Conservation (phyloP, 169 alveolate species). For the Babesia caballi region DNA sequence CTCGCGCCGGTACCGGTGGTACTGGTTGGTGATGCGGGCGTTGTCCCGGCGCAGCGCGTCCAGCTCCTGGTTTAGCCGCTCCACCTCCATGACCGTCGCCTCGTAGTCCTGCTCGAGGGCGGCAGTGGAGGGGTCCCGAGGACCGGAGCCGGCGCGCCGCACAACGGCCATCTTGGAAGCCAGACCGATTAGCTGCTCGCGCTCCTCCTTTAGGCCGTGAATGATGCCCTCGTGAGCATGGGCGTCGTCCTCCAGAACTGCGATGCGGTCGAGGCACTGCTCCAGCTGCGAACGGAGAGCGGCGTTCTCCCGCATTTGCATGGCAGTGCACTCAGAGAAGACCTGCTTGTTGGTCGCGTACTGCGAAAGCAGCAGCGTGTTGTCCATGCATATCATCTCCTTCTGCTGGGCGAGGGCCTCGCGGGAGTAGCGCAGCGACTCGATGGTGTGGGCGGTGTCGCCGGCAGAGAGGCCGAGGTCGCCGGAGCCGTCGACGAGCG, state of each 20-base stretch:
- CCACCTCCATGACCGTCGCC: background rate
- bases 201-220: background rate
- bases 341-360: constrained; percentile 49
- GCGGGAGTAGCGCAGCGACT: constrained; percentile 49
- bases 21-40: constrained; percentile 36
- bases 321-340: constrained; percentile 44
- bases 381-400: constrained; percentile 47
- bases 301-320: constrained; percentile 49
- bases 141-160: background rate
- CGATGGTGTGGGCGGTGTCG: constrained; percentile 36
- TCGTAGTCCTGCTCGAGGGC: background rate
- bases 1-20: constrained; percentile 48
- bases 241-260: constrained; percentile 3
- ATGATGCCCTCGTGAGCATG: background rate
- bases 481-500: constrained; percentile 6
- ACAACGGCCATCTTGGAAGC: background rate
- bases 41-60: constrained; percentile 9
- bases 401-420: constrained; percentile 39
- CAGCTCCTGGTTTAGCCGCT: background rate
- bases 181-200: background rate
- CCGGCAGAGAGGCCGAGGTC: constrained; percentile 12
- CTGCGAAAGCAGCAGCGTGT: constrained; percentile 52
- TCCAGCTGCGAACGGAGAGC: constrained; percentile 45
- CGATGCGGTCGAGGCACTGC: constrained; percentile 37
- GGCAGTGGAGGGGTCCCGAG: background rate